Evolutionary conservation across 345 rosid species (phyloP), one percentile per base, ranked within the genome.

Genomic region (Laguncularia racemosa): DNA sequence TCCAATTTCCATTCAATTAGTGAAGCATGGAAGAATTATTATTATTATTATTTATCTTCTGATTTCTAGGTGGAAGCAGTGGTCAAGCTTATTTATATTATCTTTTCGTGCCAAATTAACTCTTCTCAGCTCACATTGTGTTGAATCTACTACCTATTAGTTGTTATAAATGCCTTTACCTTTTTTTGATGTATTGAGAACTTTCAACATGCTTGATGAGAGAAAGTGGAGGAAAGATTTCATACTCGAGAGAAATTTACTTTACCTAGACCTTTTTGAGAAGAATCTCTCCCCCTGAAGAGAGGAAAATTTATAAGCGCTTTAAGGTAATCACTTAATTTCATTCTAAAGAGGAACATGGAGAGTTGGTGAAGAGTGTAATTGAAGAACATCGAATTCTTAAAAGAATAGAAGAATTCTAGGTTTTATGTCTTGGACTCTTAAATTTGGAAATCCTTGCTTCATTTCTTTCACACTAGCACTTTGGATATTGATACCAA

Each of bases 161-260:
- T 53, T 19, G 11, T 53, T 46, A 4, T 9, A 20, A 23, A 6
- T 33, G 40, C 40, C 40, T 49, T 44, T 38, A 48, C 33, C 17
- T 53, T 20, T 46, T 50, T 20, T 18, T 11, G 60, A 57, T 50
- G 40, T 46, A 43, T 20, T 6, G 15, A 19, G 59, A 16, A 53
- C 67, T 60, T 73, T 77, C 59, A 52, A 20, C 83, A 89, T 97
- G 84, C 89, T 89, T 66, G 96, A 89, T 63, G 99, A 93, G 81
- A 87, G 99, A 81, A 87, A 89, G 70, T 87, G 87, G n/a, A 81
- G 95, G 68, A 93, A 87, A 69, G 84, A 89, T 55, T 93, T 93
- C 63, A 77, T 87, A 68, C 67, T 93, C 61, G 97, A 89, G 61
- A 82, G 97, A 71, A 87, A 89, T 71, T 68, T 93, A 67, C 75